Evolutionary conservation across 2,329 filamentous ascomycete species (phyloP).

Genomic region (Penicillium occitanis): DNA sequence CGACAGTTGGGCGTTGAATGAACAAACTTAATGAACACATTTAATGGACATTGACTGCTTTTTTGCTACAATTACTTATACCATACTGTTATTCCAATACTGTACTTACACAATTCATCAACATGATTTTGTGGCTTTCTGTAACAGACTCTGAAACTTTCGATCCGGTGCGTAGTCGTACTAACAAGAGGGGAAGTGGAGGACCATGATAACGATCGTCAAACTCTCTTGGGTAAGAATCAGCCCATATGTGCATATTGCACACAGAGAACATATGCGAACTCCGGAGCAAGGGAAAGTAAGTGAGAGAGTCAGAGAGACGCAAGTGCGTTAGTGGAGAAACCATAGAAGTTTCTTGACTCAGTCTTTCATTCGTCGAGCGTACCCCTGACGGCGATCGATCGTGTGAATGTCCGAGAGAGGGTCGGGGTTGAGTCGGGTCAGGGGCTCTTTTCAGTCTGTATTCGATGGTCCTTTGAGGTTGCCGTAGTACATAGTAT

Average conservation of each 20-base stretch:
- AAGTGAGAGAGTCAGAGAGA: neutral
- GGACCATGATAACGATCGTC: neutral
- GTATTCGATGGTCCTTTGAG: neutral
- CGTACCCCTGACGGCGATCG: neutral
- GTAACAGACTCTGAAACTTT: neutral
- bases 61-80: neutral
- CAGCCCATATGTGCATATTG: neutral
- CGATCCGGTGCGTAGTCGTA: neutral
- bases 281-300: neutral
- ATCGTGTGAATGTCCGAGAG: constrained; percentile 5
- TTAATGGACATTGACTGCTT: neutral
- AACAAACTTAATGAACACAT: constrained; percentile 36
- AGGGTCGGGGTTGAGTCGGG: neutral
- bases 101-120: neutral
- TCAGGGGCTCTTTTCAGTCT: neutral
- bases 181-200: neutral
- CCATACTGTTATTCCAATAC: neutral
- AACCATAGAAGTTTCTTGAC: neutral
- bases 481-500: neutral
- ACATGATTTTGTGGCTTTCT: neutral
- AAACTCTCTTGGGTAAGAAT: neutral
- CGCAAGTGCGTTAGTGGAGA: neutral
- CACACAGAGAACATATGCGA: neutral
- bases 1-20: constrained; percentile 64
- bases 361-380: neutral